A percentile compares a stretch with the other conserved stretches of the same genome.
Conservation (phyloP, 2,329 filamentous ascomycete species). For the Lachnellula willkommii region DNA sequence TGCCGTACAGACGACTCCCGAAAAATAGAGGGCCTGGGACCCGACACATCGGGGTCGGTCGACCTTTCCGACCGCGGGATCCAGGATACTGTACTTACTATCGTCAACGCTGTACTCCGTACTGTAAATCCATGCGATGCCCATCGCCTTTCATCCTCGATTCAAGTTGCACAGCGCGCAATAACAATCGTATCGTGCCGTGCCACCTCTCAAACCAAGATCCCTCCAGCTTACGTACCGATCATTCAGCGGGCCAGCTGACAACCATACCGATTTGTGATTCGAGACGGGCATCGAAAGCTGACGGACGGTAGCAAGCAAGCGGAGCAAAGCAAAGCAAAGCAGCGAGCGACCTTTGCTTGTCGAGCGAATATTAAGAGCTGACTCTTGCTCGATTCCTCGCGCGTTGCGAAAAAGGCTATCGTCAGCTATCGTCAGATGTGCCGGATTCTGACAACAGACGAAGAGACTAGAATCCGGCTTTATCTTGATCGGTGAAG, state of each 20-base stretch:
- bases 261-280: not conserved
- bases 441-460: not conserved
- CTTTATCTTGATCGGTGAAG: not conserved
- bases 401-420: not conserved
- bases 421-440: not conserved
- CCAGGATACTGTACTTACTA: not conserved
- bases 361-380: not conserved
- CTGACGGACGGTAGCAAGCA: not conserved
- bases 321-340: not conserved
- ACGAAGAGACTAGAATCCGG: not conserved
- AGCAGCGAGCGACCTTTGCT: not conserved
- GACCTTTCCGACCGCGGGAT: not conserved
- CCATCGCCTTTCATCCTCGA: not conserved
- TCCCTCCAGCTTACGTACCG: not conserved
- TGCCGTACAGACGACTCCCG: not conserved
- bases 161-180: not conserved
- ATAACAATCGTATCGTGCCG: not conserved
- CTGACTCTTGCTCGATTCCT: not conserved
- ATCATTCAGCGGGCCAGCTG: not conserved
- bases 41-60: not conserved
- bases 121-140: not conserved
- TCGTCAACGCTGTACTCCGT: no score
- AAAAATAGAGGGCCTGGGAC: not conserved
- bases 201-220: not conserved
- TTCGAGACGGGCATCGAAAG: not conserved